Conservation (phyloP, 164 flowering plant genomes). For the Warburgia ugandensis region DNA sequence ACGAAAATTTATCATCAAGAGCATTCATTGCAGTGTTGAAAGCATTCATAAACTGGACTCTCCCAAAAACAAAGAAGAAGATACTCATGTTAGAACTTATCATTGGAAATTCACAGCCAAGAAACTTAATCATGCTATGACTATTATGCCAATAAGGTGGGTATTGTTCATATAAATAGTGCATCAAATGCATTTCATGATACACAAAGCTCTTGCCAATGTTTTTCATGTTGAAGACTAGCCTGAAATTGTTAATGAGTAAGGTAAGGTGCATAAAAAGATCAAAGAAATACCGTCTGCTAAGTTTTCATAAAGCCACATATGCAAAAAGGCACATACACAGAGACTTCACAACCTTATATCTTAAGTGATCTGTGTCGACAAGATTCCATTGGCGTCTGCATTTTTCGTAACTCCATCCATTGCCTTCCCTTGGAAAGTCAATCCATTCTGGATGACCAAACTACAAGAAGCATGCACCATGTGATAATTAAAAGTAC, state of each 20-base stretch:
- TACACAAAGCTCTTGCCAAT: too few species aligned
- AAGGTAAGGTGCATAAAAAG: too few species aligned
- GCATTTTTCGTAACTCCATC: constrained; percentile 88
- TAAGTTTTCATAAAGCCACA: background rate
- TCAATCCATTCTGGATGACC: constrained; percentile 99
- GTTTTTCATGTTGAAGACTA: too few species aligned
- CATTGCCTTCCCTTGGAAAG: constrained; percentile 98
- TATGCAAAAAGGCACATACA: too few species aligned
- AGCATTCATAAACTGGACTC: constrained; percentile 83
- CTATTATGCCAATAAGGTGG: too few species aligned
- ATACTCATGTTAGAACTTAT: constrained; percentile 6
- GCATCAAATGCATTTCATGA: too few species aligned
- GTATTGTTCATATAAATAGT: too few species aligned
- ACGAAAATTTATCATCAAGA: constrained; percentile 72
- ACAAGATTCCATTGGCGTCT: constrained; percentile 86
- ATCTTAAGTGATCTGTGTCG: constrained; percentile 82
- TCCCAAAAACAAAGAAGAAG: constrained; percentile 12
- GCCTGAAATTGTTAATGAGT: too few species aligned
- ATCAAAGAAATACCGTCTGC: too few species aligned
- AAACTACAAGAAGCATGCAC: constrained; percentile 44
- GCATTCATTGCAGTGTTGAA: constrained; percentile 85
- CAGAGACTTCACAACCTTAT: constrained; percentile 48
- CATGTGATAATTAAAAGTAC: constrained; percentile 6
- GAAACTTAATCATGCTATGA: too few species aligned
- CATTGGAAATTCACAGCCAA: background rate